These are phyloP conservation scores for Phytophthora capsici DNA, from an alignment of 352 stramenopile genomes.

Conservation along the genomic window DNA sequence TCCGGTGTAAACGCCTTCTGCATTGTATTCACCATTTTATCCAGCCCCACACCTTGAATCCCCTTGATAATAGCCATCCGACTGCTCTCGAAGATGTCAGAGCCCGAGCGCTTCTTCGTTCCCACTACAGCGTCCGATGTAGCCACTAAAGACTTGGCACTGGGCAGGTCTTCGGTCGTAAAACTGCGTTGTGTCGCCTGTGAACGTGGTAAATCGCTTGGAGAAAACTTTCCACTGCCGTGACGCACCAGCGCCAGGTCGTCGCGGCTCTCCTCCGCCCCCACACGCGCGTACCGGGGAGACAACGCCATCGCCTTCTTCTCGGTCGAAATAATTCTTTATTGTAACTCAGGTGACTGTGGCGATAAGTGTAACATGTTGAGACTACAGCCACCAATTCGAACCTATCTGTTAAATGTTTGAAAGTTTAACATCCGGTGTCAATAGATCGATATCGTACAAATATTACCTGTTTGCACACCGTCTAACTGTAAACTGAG, in stretches of 20 bases:
- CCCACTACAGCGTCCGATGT: constrained; percentile 21
- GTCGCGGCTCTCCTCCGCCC: constrained; percentile 50
- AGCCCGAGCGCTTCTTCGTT: constrained; percentile 37
- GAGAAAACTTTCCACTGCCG: constrained; percentile 57
- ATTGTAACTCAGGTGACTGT: constrained; percentile 16
- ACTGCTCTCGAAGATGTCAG: constrained; percentile 66
- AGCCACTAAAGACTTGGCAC: constrained; percentile 55
- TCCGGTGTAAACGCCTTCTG: constrained; percentile 74
- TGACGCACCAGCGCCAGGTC: constrained; percentile 54
- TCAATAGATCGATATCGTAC: neutral
- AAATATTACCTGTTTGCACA: neutral
- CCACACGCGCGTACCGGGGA: constrained; percentile 31
- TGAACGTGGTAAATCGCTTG: neutral
- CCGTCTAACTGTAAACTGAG: neutral
- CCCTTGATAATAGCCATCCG: constrained; percentile 62
- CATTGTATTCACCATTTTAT: constrained; percentile 64
- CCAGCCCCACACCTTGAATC: constrained; percentile 58
- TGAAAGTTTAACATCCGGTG: too few species aligned
- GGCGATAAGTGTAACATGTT: too few species aligned
- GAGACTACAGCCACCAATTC: too few species aligned
- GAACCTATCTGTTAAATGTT: constrained; percentile 1
- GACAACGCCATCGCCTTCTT: constrained; percentile 20
- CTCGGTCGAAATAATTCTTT: neutral
- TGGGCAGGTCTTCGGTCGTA: constrained; percentile 79
- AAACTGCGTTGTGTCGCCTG: constrained; percentile 63